phyloP scores from a whole-genome alignment of 139 green algal species.

The Tetraselmis striata region DNA sequence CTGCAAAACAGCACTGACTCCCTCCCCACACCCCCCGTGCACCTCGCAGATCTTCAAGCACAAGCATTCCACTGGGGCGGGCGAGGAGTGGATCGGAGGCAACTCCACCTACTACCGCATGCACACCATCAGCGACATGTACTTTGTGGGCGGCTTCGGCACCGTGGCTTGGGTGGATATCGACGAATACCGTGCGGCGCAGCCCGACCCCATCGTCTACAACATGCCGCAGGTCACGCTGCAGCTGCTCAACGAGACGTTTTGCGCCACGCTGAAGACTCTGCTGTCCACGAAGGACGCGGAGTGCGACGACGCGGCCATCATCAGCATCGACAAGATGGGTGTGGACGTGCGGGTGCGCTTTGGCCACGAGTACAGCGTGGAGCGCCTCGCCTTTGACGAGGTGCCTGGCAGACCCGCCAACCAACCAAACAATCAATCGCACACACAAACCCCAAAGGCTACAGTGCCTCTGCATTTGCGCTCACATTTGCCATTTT shows the following conservation, averaged over 20 bases:
- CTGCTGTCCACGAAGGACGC: constrained; percentile 27
- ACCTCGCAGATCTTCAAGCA: constrained; percentile 29
- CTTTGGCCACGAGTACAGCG: constrained; percentile 58
- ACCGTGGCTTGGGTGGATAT: constrained; percentile 89
- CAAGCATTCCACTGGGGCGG: constrained; percentile 61
- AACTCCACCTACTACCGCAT: constrained; percentile 87
- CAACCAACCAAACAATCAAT: too few relatives aligned
- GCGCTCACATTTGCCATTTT: too few relatives aligned
- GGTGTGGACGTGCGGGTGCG: constrained; percentile 85
- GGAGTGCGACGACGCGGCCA: constrained; percentile 55
- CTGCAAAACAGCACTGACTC: too few relatives aligned
- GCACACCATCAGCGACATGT: constrained; percentile 93
- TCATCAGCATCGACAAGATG: constrained; percentile 88
- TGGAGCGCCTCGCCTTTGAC: constrained; percentile 74
- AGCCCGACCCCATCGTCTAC: constrained; percentile 74
- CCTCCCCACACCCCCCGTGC: not conserved
- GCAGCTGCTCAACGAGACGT: constrained; percentile 60
- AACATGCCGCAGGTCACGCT: constrained; percentile 2
- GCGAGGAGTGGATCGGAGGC: constrained; percentile 60
- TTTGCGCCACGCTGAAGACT: constrained; percentile 41
- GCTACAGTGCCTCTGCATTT: too few relatives aligned
- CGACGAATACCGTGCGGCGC: constrained; percentile 66
- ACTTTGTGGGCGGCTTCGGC: constrained; percentile 96
- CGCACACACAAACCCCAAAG: too few relatives aligned
- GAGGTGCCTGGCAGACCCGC: too few relatives aligned